phyloP scores from a whole-genome alignment of 73 alveolate species.

The Paramecium biaurelia region DNA sequence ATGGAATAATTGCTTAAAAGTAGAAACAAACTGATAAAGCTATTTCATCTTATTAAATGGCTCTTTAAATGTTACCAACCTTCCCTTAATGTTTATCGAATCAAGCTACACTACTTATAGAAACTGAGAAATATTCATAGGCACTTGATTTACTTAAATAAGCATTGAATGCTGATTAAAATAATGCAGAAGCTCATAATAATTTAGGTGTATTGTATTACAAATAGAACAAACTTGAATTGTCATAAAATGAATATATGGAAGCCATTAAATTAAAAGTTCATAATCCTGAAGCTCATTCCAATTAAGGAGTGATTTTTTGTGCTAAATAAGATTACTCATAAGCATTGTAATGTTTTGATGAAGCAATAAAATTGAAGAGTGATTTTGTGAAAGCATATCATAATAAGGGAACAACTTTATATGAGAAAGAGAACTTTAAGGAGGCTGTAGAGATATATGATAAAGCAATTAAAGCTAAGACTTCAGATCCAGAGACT shows the following conservation, averaged over 20 bases:
- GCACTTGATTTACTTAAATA: not conserved
- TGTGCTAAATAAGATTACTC: not conserved
- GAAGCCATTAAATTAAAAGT: slow-evolving; percentile 32
- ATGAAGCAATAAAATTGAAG: slow-evolving; percentile 53
- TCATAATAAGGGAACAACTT: slow-evolving; percentile 43
- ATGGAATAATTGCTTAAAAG: slow-evolving; percentile 24
- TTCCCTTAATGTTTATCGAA: slow-evolving; percentile 5
- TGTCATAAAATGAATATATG: not conserved
- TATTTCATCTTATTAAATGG: not conserved
- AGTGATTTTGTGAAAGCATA: slow-evolving; percentile 51
- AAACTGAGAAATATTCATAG: not conserved
- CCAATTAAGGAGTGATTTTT: slow-evolving; percentile 41
- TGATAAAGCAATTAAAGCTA: slow-evolving; percentile 11
- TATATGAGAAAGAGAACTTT: not conserved
- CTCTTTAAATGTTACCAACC: not conserved
- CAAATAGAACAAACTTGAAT: slow-evolving; percentile 7
- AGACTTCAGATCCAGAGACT: slow-evolving; percentile 41
- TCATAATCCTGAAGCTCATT: slow-evolving; percentile 48
- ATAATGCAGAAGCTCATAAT: slow-evolving; percentile 36
- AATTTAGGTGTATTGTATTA: slow-evolving; percentile 22
- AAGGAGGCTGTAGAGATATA: slow-evolving; percentile 31
- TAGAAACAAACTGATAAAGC: not conserved
- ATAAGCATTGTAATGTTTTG: slow-evolving; percentile 45
- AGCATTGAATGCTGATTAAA: not conserved
- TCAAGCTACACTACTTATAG: slow-evolving; percentile 14